Evolutionary conservation across 2,329 filamentous ascomycete genomes (phyloP).

Genomic region (Huntiella moniliformis): DNA sequence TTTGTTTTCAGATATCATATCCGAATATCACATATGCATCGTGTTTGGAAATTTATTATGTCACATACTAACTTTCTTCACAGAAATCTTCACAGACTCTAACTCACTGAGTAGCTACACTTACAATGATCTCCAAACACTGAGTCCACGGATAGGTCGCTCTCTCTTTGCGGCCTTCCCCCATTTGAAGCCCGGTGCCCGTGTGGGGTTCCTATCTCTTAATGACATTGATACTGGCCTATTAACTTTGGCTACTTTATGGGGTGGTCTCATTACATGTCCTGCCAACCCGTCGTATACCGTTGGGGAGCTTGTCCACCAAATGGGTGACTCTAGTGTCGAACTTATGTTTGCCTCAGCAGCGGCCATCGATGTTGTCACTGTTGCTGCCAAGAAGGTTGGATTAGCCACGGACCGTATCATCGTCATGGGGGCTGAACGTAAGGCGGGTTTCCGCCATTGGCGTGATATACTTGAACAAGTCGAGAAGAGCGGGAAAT

Average conservation of each 20-base stretch:
- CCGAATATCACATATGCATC: neutral
- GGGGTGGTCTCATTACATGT: slow-evolving; percentile 66
- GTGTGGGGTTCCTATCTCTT: slow-evolving; percentile 64
- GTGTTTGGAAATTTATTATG: no score
- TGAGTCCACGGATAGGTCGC: slow-evolving; percentile 58
- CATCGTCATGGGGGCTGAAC: slow-evolving; percentile 53
- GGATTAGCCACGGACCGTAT: slow-evolving; percentile 56
- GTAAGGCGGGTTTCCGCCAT: slow-evolving; percentile 47
- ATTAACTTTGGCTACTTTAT: slow-evolving; percentile 59
- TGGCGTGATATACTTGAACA: slow-evolving; percentile 42
- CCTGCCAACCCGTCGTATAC: slow-evolving; percentile 83
- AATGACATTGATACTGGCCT: slow-evolving; percentile 72
- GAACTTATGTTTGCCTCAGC: slow-evolving; percentile 59
- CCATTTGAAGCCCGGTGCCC: slow-evolving; percentile 61
- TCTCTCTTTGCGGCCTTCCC: slow-evolving; percentile 56
- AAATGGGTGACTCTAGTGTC: slow-evolving; percentile 61
- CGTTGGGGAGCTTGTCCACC: slow-evolving; percentile 62
- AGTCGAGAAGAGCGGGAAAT: neutral
- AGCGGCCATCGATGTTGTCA: slow-evolving; percentile 43
- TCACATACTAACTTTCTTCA: slow-evolving; percentile 5
- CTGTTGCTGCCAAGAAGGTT: slow-evolving; percentile 46
- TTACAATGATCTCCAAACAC: slow-evolving; percentile 43
- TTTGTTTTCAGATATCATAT: neutral
- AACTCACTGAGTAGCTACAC: slow-evolving; percentile 52
- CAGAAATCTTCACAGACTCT: slow-evolving; percentile 63